A percentile compares a stretch with the other conserved stretches of the same genome.
phyloP scores from a whole-genome alignment of 495 filamentous ascomycete genomes.

The Rostrohypoxylon terebratum region DNA sequence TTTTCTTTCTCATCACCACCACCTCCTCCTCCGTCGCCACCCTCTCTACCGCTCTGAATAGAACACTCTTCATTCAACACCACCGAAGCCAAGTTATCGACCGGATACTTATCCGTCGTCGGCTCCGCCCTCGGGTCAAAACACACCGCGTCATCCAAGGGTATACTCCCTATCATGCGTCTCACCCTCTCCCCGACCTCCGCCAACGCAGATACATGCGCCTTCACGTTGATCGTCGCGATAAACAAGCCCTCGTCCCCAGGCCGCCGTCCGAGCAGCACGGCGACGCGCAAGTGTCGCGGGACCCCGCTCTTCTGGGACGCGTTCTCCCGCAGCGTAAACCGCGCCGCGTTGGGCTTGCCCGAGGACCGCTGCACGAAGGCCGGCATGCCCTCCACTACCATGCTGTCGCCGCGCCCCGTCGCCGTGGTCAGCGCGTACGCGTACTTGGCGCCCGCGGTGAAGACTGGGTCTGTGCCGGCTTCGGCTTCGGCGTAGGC shows the following conservation, averaged over 20 bases:
- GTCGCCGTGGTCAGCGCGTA: background rate
- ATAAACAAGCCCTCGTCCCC: slow-evolving; percentile 23
- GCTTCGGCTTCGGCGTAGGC: slow-evolving; percentile 10
- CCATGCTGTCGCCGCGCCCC: slow-evolving; percentile 22
- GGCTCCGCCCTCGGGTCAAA: slow-evolving; percentile 34
- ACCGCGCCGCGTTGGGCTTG: slow-evolving; percentile 31
- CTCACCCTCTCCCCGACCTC: slow-evolving; percentile 14
- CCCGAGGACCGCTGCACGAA: slow-evolving; percentile 16
- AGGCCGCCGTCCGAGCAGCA: slow-evolving; percentile 27
- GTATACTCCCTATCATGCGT: slow-evolving; percentile 12
- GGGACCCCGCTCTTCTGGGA: slow-evolving; percentile 35
- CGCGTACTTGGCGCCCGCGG: slow-evolving; percentile 3
- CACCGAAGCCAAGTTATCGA: slow-evolving; percentile 9
- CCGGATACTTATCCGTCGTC: slow-evolving; percentile 27
- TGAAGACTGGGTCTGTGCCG: slow-evolving; percentile 4
- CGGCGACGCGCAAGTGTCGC: slow-evolving; percentile 23
- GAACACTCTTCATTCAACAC: slow-evolving; percentile 2
- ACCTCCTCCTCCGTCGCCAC: background rate
- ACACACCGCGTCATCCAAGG: slow-evolving; percentile 38
- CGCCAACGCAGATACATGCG: slow-evolving; percentile 8
- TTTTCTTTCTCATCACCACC: background rate
- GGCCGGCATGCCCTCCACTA: slow-evolving; percentile 12
- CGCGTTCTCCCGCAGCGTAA: slow-evolving; percentile 40
- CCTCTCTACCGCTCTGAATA: slow-evolving; percentile 9
- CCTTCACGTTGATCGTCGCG: slow-evolving; percentile 20